Evolutionary conservation across 2,329 filamentous ascomycete species (phyloP).

Genomic region (Dothideomycetidae sp.): DNA sequence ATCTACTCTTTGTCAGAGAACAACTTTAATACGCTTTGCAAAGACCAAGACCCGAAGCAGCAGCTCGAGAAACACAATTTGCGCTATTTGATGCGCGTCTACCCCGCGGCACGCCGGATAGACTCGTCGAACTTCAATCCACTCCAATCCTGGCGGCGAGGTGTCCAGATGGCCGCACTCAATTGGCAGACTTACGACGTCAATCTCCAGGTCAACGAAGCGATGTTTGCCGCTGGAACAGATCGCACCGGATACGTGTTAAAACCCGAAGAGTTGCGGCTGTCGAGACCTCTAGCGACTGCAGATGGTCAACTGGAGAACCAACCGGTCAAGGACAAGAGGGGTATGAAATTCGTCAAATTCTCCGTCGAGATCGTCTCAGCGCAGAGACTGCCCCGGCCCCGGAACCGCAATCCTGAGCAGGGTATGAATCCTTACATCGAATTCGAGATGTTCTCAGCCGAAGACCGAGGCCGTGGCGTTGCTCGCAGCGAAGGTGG

Average conservation of each 20-base stretch:
- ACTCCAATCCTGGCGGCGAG: constrained; percentile 81
- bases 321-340: constrained; percentile 41
- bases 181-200: constrained; percentile 98
- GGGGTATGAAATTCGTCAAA: constrained; percentile 65
- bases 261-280: constrained; percentile 73
- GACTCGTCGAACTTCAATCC: constrained; percentile 91
- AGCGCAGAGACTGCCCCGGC: constrained; percentile 83
- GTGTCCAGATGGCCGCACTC: constrained; percentile 92
- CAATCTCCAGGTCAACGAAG: constrained; percentile 89
- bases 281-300: constrained; percentile 45
- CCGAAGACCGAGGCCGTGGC: constrained; percentile 77
- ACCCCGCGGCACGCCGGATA: constrained; percentile 69
- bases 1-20: constrained; percentile 90
- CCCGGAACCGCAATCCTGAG: constrained; percentile 55
- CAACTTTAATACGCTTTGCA: constrained; percentile 69
- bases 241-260: constrained; percentile 86
- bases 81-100: constrained; percentile 82
- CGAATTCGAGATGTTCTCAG: constrained; percentile 86
- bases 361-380: constrained; percentile 85
- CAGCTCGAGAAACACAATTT: constrained; percentile 81
- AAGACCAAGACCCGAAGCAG: constrained; percentile 59
- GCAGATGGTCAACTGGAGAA: constrained; percentile 38
- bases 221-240: constrained; percentile 85
- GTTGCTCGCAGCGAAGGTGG: constrained; percentile 53
- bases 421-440: constrained; percentile 81